These are phyloP conservation scores for Cornus controversa DNA, from an alignment of 148 eudicot genomes.

Conservation along the genomic window DNA sequence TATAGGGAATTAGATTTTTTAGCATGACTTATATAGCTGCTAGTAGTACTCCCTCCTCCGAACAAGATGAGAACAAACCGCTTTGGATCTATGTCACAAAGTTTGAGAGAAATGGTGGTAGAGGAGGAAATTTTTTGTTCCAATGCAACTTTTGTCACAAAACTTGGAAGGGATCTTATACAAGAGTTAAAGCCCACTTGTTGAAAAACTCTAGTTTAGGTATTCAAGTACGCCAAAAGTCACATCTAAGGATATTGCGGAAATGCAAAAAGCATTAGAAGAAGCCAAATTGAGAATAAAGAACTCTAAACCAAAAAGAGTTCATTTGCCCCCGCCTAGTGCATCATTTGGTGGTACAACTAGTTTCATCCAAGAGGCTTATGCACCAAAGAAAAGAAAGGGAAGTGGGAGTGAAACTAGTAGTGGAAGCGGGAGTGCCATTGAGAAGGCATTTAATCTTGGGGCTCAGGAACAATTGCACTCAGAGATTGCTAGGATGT, in stretches of 20 bases:
- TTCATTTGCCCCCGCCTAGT: background rate
- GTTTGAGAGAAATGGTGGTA: background rate
- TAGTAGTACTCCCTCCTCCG: background rate
- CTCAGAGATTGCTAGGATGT: constrained; percentile 15
- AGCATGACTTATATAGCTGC: background rate
- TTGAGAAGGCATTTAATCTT: background rate
- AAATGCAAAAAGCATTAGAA: background rate
- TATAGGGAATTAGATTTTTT: no score
- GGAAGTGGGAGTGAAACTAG: no score
- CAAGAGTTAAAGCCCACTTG: background rate
- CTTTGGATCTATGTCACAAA: background rate
- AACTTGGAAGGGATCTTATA: background rate
- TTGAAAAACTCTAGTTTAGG: background rate
- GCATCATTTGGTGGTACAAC: no score
- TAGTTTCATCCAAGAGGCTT: background rate
- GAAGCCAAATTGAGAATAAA: background rate
- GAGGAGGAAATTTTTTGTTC: background rate
- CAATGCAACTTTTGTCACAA: background rate
- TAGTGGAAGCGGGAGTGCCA: no score
- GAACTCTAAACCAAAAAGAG: background rate
- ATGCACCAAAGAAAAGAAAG: background rate
- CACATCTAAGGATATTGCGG: background rate
- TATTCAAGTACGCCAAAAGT: background rate
- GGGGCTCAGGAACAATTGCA: background rate
- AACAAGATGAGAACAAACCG: background rate